Base-by-base conservation (phyloP, 1,284 basidiomycete species). In the Malassezia sympodialis region DNA sequence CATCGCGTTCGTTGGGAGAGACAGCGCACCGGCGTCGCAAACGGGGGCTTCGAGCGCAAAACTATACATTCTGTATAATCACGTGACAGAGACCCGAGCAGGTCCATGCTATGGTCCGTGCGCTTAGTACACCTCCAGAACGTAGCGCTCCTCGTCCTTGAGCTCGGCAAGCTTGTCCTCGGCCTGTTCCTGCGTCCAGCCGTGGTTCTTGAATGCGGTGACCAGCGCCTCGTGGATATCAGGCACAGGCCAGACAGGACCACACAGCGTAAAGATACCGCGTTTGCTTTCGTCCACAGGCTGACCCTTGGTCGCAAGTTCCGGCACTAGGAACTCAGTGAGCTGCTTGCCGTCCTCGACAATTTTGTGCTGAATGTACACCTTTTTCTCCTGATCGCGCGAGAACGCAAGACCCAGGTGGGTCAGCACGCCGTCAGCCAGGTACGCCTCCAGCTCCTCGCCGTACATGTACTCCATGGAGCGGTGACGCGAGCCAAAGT, bases 291-390 rank as follows among this genome's bases (percentile, higher is more conserved):
- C 77, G 53, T 83, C 79, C 15, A 63, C 56, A 31, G 77, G 69
- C 26, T 75, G 67, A 17, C 74, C 75, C 17, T 71, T 60, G 81
- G 88, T 83, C 49, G 56, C 62, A 26, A 72, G 63, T 53, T 70
- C 68, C 37, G 69, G 68, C 11, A 65, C 61, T 26, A 73, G 61
- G 59, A 66, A 68, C 63, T 82, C 76, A 51, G 83, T 84, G 32
- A 98, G 81, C 49, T 80, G 78, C 66, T 83, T 80, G 39, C 85
- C 85, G 75, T 98, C 89, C 74, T 93, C 84, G 55, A 84, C 79
- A 87, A 98, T 98, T 81, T 89, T 91, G 80, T 98, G 88, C 77
- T 98, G 93, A 72, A 98, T 98, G 78, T 98, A 98, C 44, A 94
- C 84, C 78, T 98, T 98, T 75, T 85, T 67, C 53, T 82, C 82